Evolutionary conservation across 768 basidiomycete species (phyloP), one percentile per base, ranked within the genome.

Genomic region (Lactarius hengduanensis): DNA sequence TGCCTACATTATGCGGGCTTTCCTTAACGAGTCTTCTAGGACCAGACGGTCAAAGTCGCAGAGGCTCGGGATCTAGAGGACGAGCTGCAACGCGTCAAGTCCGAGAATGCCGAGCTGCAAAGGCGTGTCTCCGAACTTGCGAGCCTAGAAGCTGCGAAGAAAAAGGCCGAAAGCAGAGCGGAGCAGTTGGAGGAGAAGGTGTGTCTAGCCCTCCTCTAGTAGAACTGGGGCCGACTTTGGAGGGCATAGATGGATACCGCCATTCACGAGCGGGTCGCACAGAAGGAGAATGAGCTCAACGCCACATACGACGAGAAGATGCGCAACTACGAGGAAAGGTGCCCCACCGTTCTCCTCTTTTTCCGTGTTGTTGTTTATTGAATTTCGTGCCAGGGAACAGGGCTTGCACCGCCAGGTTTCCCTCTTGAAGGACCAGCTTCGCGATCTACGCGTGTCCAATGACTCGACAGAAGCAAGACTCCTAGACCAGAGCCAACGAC

Each of bases 241-340:
- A 40, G 20, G 26, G 38, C 30, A 38, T 20, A 96, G 94, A 98
- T 98, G 97, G 96, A 98, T 28, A 89, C 90, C 55, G 80, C 95
- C 79, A 92, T 98, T 64, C 83, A 86, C 67, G 96, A 98, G 71
- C 90, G 89, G 73, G 90, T 98, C 40, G 79, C 81, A 3, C 91
- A 92, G 76, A 98, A 98, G 78, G 94, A 98, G 79, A 96, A 96
- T 64, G 97, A 98, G 78, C 81, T 98, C 22, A 92, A 96, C 70
- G 97, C 96, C 18, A 95, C 92, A 6, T 98, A 97, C 70, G 97
- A 99, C 72, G 97, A 99, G 78, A 89, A 89, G 71, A 82, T 99
- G 74, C 83, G 93, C 59, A 99, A 98, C 76, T 98, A 96, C 71
- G 95, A 96, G 76, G 96, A 96, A 73, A 85, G 96, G 94, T 94